Evolutionary conservation across 1,139 yeast species (phyloP).

Genomic region (Hyphopichia fennica): DNA sequence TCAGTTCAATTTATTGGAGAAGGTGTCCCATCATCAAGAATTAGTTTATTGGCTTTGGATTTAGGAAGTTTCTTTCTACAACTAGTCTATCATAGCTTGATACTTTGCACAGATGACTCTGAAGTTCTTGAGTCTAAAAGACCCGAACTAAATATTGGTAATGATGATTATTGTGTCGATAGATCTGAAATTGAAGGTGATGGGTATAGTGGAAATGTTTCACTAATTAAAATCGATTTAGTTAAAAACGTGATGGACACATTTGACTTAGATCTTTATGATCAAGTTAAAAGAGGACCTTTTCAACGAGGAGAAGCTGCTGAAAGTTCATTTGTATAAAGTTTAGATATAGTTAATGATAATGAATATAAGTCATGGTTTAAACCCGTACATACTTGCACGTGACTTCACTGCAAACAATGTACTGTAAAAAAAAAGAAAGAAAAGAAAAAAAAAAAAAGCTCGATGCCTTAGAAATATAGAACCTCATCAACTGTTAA

Average conservation of each 20-base stretch:
- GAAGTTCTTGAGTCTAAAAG: conserved; percentile 20
- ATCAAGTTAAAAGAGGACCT: not conserved
- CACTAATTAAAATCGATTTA: conserved; percentile 29
- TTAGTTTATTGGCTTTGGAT: conserved; percentile 32
- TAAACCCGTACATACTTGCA: not conserved
- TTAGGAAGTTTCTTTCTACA: conserved; percentile 26
- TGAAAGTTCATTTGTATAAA: conserved; percentile 11
- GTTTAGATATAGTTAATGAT: not conserved
- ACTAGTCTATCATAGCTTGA: conserved; percentile 30
- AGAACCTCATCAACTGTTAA: not conserved
- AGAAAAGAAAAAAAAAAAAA: conserved; percentile 2
- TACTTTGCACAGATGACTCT: conserved; percentile 33
- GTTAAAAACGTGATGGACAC: conserved; percentile 20
- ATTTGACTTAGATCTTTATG: conserved; percentile 6
- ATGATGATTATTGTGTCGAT: conserved; percentile 11
- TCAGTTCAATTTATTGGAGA: conserved; percentile 46
- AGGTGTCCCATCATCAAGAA: conserved; percentile 23
- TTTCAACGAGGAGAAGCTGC: not conserved
- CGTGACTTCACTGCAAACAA: not conserved
- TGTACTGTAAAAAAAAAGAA: conserved; percentile 1
- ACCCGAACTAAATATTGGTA: conserved; percentile 5
- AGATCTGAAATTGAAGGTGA: conserved; percentile 26
- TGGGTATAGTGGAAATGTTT: conserved; percentile 44
- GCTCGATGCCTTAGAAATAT: conserved; percentile 6
- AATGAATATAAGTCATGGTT: not conserved